A percentile compares a stretch with the other conserved stretches of the same genome.
These are phyloP conservation scores for Nepenthes mirabilis DNA, from an alignment of 148 eudicot genomes.

Conservation along the genomic window DNA sequence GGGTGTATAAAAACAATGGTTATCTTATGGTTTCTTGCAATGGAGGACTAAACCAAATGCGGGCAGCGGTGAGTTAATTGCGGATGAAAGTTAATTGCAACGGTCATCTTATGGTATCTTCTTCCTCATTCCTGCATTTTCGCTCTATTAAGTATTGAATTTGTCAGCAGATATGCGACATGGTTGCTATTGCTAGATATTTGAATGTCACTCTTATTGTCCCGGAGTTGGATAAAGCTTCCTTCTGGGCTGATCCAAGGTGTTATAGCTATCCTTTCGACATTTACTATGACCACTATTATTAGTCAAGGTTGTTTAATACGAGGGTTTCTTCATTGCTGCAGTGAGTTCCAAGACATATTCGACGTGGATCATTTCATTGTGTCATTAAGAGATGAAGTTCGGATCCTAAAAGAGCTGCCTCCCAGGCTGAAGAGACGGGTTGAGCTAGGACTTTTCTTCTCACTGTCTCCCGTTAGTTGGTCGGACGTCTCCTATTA, in stretches of 20 bases:
- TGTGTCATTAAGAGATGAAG: conserved; percentile 27
- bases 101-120: neutral
- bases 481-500: conserved; percentile 35
- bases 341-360: conserved; percentile 34
- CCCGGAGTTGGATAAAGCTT: conserved; percentile 34
- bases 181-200: conserved; percentile 38
- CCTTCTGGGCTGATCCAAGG: conserved; percentile 43
- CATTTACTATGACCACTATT: neutral
- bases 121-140: neutral
- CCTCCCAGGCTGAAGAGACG: conserved; percentile 22
- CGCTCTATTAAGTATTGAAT: neutral
- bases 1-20: conserved; percentile 24
- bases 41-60: conserved; percentile 36
- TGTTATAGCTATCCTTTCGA: neutral
- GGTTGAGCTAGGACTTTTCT: conserved; percentile 11
- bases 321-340: neutral
- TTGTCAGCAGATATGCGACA: conserved; percentile 33
- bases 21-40: conserved; percentile 29
- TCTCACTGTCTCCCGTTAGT: conserved; percentile 32
- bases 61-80: conserved; percentile 22
- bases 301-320: neutral
- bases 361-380: conserved; percentile 39
- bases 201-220: conserved; percentile 32
- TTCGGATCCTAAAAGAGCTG: conserved; percentile 22
- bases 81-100: neutral